Conservation (phyloP, 257 asterid species). For the Lycium barbarum region DNA sequence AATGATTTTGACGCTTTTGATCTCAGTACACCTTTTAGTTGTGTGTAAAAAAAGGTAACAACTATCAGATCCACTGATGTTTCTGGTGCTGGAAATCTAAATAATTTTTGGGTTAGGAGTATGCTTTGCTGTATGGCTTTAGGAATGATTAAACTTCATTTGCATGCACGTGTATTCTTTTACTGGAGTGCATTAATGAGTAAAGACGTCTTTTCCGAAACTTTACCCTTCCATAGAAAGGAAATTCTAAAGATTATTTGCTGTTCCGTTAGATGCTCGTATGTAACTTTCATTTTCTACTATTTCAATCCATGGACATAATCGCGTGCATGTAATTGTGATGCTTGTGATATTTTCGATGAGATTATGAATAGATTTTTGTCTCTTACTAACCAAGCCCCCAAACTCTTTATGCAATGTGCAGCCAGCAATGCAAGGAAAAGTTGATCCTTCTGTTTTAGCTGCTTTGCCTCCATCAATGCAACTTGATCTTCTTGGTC, state of each 20-base stretch:
- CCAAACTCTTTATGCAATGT: constrained; percentile 21
- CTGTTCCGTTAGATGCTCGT: neutral
- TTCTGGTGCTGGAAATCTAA: neutral
- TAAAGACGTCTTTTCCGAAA: neutral
- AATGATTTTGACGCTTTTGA: neutral
- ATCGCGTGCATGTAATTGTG: neutral
- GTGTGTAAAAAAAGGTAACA: neutral
- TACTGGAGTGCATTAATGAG: neutral
- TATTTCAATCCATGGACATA: neutral
- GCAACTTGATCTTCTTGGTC: constrained; percentile 99
- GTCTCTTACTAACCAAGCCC: constrained; percentile 7
- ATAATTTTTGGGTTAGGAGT: neutral
- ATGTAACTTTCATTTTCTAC: constrained; percentile 3
- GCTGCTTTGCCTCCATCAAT: constrained; percentile 96
- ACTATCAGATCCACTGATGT: neutral
- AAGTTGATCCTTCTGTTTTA: constrained; percentile 90
- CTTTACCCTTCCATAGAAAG: neutral
- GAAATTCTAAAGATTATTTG: neutral
- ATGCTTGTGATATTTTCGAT: neutral
- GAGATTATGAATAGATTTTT: neutral
- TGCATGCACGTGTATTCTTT: neutral
- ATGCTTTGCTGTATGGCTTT: neutral
- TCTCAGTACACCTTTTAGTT: neutral
- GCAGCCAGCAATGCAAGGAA: constrained; percentile 90
- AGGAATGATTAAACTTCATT: neutral